phyloP scores from a whole-genome alignment of 805 yeast species.

The Saccharomycopsis sp. region DNA sequence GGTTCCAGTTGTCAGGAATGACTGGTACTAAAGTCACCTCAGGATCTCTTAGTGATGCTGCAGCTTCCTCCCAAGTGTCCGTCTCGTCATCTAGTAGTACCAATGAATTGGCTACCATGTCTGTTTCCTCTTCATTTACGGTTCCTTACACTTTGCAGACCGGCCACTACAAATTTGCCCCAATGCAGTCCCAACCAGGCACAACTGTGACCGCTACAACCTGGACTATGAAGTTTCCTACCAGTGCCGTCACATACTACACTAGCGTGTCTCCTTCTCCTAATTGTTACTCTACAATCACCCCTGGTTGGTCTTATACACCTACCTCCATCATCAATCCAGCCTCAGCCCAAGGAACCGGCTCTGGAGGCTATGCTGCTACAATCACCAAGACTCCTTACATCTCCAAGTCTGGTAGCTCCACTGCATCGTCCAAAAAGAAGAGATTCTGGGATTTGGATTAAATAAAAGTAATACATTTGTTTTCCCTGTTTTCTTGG shows the following conservation, averaged over 20 bases:
- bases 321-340: slow-evolving; percentile 55
- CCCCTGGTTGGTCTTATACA: slow-evolving; percentile 81
- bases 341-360: slow-evolving; percentile 44
- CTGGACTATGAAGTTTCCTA: slow-evolving; percentile 60
- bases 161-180: slow-evolving; percentile 75
- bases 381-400: not conserved
- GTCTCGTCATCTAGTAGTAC: slow-evolving; percentile 30
- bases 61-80: slow-evolving; percentile 35
- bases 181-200: slow-evolving; percentile 90
- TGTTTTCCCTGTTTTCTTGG: too few species aligned
- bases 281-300: slow-evolving; percentile 52
- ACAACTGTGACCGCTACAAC: slow-evolving; percentile 55
- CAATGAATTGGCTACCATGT: slow-evolving; percentile 36
- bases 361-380: slow-evolving; percentile 2
- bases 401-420: not conserved
- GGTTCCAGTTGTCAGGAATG: slow-evolving; percentile 68
- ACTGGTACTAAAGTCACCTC: slow-evolving; percentile 52
- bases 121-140: slow-evolving; percentile 47
- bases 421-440: not conserved
- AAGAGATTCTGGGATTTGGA: slow-evolving; percentile 3
- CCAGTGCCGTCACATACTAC: slow-evolving; percentile 62
- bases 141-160: slow-evolving; percentile 75
- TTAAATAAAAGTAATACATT: too few species aligned
- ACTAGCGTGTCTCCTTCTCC: slow-evolving; percentile 29
- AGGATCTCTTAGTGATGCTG: slow-evolving; percentile 36